phyloP scores from a whole-genome alignment of 495 filamentous ascomycete genomes.

The Collariella sp. region DNA sequence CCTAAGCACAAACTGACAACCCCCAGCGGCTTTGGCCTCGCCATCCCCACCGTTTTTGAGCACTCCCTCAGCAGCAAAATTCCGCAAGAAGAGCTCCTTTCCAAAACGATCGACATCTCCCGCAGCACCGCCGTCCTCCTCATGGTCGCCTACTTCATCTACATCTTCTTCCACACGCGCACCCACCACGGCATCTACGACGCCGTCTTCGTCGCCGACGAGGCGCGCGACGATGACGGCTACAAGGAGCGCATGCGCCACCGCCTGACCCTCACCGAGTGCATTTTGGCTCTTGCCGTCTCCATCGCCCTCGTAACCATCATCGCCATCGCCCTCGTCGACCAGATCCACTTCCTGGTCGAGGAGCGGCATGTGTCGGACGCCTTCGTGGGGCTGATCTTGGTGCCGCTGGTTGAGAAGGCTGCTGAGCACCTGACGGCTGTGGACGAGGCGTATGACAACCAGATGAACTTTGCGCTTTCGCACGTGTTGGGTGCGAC shows the following conservation, averaged over 20 bases:
- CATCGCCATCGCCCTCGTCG: constrained; percentile 73
- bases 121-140: constrained; percentile 70
- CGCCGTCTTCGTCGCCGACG: constrained; percentile 55
- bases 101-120: constrained; percentile 56
- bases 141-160: constrained; percentile 68
- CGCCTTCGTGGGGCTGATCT: constrained; percentile 69
- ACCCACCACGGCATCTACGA: constrained; percentile 75
- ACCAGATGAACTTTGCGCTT: constrained; percentile 84
- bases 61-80: constrained; percentile 44
- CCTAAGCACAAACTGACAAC: background rate
- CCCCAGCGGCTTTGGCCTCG: constrained; percentile 58
- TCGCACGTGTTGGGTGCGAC: constrained; percentile 81
- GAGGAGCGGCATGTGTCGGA: constrained; percentile 55
- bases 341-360: constrained; percentile 71
- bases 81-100: constrained; percentile 32
- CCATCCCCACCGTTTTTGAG: constrained; percentile 73
- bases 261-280: constrained; percentile 76
- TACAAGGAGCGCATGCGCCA: constrained; percentile 52
- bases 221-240: constrained; percentile 59
- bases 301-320: constrained; percentile 67
- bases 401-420: constrained; percentile 83
- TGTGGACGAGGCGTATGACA: constrained; percentile 84
- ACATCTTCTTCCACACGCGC: constrained; percentile 70
- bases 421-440: constrained; percentile 84
- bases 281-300: constrained; percentile 55